Evolutionary conservation across 2,329 filamentous ascomycete genomes (phyloP).

Genomic region (Calonectria hongkongensis): DNA sequence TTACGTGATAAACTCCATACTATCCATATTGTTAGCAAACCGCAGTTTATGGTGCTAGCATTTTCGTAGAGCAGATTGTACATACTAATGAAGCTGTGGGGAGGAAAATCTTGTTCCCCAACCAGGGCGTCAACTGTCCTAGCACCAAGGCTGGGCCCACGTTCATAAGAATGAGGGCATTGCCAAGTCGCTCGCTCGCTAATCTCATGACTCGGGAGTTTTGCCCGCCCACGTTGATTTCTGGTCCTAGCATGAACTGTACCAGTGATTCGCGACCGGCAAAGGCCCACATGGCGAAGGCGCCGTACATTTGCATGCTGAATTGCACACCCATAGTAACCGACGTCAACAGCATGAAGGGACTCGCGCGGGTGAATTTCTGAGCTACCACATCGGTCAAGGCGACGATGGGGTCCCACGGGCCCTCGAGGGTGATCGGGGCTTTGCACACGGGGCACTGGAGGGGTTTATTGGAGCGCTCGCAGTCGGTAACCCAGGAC

Average conservation of each 20-base stretch:
- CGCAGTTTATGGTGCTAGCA: neutral
- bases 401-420: conserved; percentile 83
- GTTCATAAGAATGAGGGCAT: conserved; percentile 63
- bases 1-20: conserved; percentile 69
- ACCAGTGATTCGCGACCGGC: conserved; percentile 68
- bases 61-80: neutral
- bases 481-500: conserved; percentile 94
- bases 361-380: conserved; percentile 71
- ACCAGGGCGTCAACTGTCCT: conserved; percentile 64
- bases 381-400: conserved; percentile 76
- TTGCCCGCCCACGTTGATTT: conserved; percentile 55
- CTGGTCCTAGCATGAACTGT: conserved; percentile 63
- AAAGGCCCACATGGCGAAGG: conserved; percentile 70
- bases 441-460: conserved; percentile 93
- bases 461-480: conserved; percentile 80
- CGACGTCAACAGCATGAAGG: conserved; percentile 80
- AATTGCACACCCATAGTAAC: conserved; percentile 69
- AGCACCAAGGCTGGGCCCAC: conserved; percentile 69
- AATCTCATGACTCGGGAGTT: conserved; percentile 49
- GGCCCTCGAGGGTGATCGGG: conserved; percentile 84
- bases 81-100: conserved; percentile 66
- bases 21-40: conserved; percentile 49
- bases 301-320: conserved; percentile 73
- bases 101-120: conserved; percentile 65
- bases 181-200: conserved; percentile 57